phyloP scores from a whole-genome alignment of 106 monocot genomes.

The Apostasia shenzhenica region DNA sequence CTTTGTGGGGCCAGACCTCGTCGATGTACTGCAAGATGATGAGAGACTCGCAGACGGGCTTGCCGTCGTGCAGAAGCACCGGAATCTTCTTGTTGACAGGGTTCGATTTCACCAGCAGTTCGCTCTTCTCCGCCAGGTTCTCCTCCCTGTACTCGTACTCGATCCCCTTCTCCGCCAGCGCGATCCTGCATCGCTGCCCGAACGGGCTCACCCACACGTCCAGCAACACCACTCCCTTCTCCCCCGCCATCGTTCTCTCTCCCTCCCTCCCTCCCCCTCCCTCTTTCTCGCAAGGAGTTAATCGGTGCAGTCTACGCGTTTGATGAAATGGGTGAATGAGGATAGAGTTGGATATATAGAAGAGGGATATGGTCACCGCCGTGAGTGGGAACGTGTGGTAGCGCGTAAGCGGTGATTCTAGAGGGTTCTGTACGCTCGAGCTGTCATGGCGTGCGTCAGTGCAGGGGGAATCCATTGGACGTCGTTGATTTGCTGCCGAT shows the following conservation, averaged over 20 bases:
- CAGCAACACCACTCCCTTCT: conserved; percentile 28
- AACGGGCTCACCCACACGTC: conserved; percentile 34
- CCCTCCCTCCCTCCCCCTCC: not conserved
- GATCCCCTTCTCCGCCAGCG: conserved; percentile 40
- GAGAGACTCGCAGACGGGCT: conserved; percentile 37
- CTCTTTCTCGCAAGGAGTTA: not conserved
- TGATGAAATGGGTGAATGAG: no score
- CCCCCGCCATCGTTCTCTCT: not conserved
- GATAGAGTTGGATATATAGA: no score
- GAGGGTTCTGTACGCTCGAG: no score
- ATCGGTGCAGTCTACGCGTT: no score
- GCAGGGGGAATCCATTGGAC: no score
- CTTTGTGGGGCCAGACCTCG: conserved; percentile 18
- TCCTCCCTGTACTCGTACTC: conserved; percentile 35
- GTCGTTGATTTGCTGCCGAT: no score
- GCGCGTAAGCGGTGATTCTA: no score
- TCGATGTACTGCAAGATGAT: conserved; percentile 42
- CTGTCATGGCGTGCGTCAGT: no score
- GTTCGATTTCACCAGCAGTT: conserved; percentile 26
- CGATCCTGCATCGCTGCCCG: conserved; percentile 29
- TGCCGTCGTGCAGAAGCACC: conserved; percentile 36
- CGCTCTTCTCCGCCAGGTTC: conserved; percentile 34
- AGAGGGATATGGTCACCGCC: no score
- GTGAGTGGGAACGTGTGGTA: no score
- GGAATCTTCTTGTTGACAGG: conserved; percentile 50